A percentile compares a stretch with the other conserved stretches of the same genome.
Conservation (phyloP, 768 basidiomycete species). For the Neoboletus brunneissimus region DNA sequence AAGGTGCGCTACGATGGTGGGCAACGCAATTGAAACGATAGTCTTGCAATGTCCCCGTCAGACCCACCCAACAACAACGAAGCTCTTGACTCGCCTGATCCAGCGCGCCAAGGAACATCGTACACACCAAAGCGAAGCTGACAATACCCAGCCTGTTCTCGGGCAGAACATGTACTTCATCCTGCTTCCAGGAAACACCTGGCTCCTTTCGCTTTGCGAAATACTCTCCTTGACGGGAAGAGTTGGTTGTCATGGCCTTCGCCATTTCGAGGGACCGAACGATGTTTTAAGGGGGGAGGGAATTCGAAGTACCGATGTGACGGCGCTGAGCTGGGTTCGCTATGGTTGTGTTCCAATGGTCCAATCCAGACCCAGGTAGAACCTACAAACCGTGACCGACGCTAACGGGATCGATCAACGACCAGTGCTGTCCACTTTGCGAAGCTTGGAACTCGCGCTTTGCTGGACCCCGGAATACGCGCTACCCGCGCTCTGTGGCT, state of each 20-base stretch:
- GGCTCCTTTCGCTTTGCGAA: conserved; percentile 18
- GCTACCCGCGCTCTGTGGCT: neutral
- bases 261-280: neutral
- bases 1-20: conserved; percentile 62
- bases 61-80: neutral
- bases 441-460: neutral
- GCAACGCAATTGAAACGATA: conserved; percentile 66
- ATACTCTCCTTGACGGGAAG: neutral
- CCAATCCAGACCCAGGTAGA: neutral
- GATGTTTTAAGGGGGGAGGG: neutral
- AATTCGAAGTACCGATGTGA: too few species aligned
- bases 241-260: neutral
- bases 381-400: too few species aligned
- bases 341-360: too few species aligned
- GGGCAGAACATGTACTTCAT: conserved; percentile 53
- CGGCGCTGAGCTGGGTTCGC: neutral
- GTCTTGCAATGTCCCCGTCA: conserved; percentile 36
- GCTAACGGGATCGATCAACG: neutral
- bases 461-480: neutral
- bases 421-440: neutral
- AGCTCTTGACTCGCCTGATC: conserved; percentile 45
- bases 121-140: conserved; percentile 25
- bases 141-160: conserved; percentile 21
- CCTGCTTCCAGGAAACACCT: conserved; percentile 48
- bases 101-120: conserved; percentile 42